Percentiles rank a stretch among this genome's conserved stretches.
Conservation (phyloP, 306 rosid genomes). For the Pyrus pyrifolia region DNA sequence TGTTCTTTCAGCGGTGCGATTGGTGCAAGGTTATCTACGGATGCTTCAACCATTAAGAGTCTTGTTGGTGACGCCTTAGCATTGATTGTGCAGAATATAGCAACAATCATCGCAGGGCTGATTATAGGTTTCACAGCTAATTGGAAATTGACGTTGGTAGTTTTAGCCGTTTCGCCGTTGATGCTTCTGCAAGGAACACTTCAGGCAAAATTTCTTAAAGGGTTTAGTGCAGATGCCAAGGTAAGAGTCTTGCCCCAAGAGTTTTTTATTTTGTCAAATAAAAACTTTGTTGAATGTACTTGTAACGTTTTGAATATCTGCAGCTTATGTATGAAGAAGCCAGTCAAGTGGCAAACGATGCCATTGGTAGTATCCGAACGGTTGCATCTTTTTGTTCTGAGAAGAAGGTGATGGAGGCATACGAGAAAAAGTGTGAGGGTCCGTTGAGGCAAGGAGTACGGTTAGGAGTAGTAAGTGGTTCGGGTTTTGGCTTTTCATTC, state of each 20-base stretch:
- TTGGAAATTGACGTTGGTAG: conserved; percentile 58
- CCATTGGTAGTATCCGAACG: conserved; percentile 82
- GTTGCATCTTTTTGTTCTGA: conserved; percentile 93
- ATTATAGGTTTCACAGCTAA: conserved; percentile 72
- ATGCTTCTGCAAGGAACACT: conserved; percentile 46
- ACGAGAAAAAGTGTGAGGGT: conserved; percentile 45
- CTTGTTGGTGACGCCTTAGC: conserved; percentile 87
- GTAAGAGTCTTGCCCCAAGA: conserved; percentile 20
- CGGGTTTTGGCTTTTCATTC: conserved; percentile 65
- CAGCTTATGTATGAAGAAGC: conserved; percentile 90
- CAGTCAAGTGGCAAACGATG: conserved; percentile 93
- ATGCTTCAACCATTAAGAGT: conserved; percentile 62
- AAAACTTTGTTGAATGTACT: neutral
- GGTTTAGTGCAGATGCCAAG: conserved; percentile 86
- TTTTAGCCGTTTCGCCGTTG: conserved; percentile 62
- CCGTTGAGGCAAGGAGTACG: conserved; percentile 60
- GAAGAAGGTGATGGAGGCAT: conserved; percentile 66
- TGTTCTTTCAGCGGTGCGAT: conserved; percentile 53
- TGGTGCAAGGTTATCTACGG: conserved; percentile 81
- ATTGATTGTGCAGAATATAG: conserved; percentile 53
- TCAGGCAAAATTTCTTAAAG: conserved; percentile 53
- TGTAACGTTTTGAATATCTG: neutral
- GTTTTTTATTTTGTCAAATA: neutral
- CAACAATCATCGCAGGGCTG: conserved; percentile 50
- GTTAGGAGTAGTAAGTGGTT: conserved; percentile 65